Conservation (phyloP, 139 green algal genomes). For the Picochlorum sp. region DNA sequence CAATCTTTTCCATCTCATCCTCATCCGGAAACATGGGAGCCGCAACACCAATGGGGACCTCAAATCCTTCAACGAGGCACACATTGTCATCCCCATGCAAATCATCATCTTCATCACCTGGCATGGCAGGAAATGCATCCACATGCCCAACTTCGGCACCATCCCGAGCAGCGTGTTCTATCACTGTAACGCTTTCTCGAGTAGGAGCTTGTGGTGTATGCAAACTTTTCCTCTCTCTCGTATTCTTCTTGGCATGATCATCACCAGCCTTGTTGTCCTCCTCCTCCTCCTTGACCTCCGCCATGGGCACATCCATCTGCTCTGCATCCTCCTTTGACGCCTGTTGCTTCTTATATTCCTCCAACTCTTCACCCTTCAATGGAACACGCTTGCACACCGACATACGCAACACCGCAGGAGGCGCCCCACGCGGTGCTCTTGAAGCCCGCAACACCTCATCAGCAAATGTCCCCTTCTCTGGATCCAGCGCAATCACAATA, state of each 20-base stretch:
- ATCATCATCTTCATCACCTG: conserved; percentile 1
- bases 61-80: conserved; percentile 69
- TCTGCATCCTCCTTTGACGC: conserved; percentile 12
- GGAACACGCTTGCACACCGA: conserved; percentile 39
- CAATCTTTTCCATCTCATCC: conserved; percentile 37
- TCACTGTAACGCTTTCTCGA: too few relatives aligned
- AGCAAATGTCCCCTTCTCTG: conserved; percentile 21
- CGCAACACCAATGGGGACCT: conserved; percentile 39
- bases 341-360: conserved; percentile 21
- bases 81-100: background rate
- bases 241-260: too few relatives aligned
- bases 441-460: background rate
- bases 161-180: too few relatives aligned
- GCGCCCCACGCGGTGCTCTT: background rate
- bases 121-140: too few relatives aligned
- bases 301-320: conserved; percentile 6
- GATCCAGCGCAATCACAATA: conserved; percentile 63
- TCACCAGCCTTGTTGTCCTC: too few relatives aligned
- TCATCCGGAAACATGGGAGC: conserved; percentile 77
- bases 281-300: conserved; percentile 9
- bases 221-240: too few relatives aligned
- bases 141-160: too few relatives aligned
- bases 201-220: too few relatives aligned
- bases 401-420: conserved; percentile 37
- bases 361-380: conserved; percentile 76